phyloP scores from a whole-genome alignment of 805 yeast species.

The Sungouiella blattae region DNA sequence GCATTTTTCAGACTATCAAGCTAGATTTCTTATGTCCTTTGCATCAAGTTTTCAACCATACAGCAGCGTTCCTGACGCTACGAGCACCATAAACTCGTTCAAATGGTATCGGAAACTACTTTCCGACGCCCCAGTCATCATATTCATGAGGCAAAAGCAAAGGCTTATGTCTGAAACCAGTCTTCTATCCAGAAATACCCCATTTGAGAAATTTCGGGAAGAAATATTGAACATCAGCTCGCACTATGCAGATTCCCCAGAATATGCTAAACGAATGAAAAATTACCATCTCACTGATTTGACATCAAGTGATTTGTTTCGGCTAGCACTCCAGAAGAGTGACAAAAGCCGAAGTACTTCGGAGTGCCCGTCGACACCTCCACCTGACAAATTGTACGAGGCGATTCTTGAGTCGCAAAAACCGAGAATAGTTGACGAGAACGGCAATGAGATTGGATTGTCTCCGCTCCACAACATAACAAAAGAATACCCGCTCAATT shows the following conservation, averaged over 20 bases:
- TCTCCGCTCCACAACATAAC: background rate
- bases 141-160: conserved; percentile 26
- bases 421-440: conserved; percentile 7
- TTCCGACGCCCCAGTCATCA: conserved; percentile 25
- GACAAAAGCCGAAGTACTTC: conserved; percentile 3
- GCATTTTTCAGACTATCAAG: conserved; percentile 21
- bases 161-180: conserved; percentile 26
- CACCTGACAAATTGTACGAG: conserved; percentile 2
- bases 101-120: conserved; percentile 29
- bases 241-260: conserved; percentile 3
- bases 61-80: conserved; percentile 8
- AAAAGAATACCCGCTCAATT: background rate
- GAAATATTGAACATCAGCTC: conserved; percentile 10
- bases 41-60: conserved; percentile 26
- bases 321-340: conserved; percentile 18
- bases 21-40: conserved; percentile 22
- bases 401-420: conserved; percentile 7
- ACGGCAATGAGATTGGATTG: conserved; percentile 5
- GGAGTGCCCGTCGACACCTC: too few species aligned
- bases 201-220: conserved; percentile 13
- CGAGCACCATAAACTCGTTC: conserved; percentile 17
- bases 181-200: conserved; percentile 20
- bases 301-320: conserved; percentile 25
- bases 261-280: conserved; percentile 13
- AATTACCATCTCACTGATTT: conserved; percentile 33